Conservation (phyloP, 768 basidiomycete genomes). For the Tylopilus intermedius region DNA sequence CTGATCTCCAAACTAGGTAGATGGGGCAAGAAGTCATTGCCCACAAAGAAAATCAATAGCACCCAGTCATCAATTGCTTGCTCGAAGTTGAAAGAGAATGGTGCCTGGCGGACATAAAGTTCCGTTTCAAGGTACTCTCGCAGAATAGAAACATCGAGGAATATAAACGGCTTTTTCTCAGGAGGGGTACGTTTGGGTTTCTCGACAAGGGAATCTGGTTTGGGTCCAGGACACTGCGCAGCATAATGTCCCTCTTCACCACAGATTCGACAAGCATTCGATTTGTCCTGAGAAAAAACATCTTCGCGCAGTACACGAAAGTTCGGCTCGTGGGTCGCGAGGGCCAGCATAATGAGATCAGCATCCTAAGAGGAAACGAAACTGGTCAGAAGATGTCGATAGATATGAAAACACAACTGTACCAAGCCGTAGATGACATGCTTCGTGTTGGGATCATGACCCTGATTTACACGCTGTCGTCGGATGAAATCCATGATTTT, state of each 20-base stretch:
- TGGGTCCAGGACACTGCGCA: constrained; percentile 84
- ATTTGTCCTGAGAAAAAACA: constrained; percentile 85
- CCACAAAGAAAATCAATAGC: constrained; percentile 98
- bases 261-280: constrained; percentile 82
- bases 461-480: constrained; percentile 77
- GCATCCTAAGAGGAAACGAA: constrained; percentile 64
- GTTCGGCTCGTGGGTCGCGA: constrained; percentile 98
- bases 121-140: constrained; percentile 98
- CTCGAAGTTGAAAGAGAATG: constrained; percentile 90
- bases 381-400: constrained; percentile 5
- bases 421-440: constrained; percentile 98
- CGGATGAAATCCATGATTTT: constrained; percentile 99
- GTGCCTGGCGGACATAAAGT: constrained; percentile 70
- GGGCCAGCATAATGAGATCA: constrained; percentile 96
- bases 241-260: constrained; percentile 94
- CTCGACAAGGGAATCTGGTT: constrained; percentile 49
- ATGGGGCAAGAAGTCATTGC: constrained; percentile 97
- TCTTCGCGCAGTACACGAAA: constrained; percentile 98
- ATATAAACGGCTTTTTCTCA: constrained; percentile 91
- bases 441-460: constrained; percentile 90
- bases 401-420: constrained; percentile 23
- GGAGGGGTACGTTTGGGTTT: constrained; percentile 46
- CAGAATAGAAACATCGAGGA: constrained; percentile 92
- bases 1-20: constrained; percentile 97
- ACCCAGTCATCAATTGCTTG: constrained; percentile 99